A percentile compares a stretch with the other conserved stretches of the same genome.
Conservation (phyloP, 495 filamentous ascomycete species). For the Neurospora sp. region DNA sequence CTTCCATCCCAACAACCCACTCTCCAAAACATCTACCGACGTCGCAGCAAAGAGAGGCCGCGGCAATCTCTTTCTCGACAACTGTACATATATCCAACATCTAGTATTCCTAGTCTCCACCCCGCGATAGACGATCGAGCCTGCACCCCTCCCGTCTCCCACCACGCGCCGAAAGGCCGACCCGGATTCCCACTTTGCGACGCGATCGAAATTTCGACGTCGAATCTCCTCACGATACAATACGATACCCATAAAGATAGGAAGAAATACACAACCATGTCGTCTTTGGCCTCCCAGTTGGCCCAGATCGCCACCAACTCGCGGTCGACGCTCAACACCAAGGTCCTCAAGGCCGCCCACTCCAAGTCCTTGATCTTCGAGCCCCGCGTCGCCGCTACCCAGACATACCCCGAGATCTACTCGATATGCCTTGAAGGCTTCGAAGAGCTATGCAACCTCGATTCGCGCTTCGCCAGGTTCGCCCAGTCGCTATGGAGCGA, state of each 20-base stretch:
- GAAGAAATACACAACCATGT: constrained; percentile 22
- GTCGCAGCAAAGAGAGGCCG: background rate
- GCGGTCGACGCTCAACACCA: constrained; percentile 72
- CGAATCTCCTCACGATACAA: background rate
- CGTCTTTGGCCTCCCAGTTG: constrained; percentile 70
- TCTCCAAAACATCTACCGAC: background rate
- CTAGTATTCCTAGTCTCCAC: background rate
- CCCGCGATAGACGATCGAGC: background rate
- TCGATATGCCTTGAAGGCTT: constrained; percentile 80
- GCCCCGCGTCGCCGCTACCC: constrained; percentile 63
- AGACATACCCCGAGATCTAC: constrained; percentile 83
- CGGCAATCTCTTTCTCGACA: background rate
- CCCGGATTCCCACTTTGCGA: background rate
- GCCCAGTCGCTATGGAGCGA: constrained; percentile 72
- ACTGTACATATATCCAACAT: background rate
- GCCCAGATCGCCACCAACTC: constrained; percentile 70
- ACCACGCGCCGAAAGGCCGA: background rate
- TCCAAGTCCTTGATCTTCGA: constrained; percentile 90
- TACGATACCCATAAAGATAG: background rate
- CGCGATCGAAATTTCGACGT: background rate
- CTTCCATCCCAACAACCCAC: background rate
- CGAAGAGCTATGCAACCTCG: constrained; percentile 77
- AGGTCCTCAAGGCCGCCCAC: constrained; percentile 79
- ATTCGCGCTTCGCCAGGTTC: constrained; percentile 62
- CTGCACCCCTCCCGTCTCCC: background rate